Evolutionary conservation across 208 protist species (phyloP), one percentile per base, ranked within the genome.

Genomic region (Leishmania lainsoni): DNA sequence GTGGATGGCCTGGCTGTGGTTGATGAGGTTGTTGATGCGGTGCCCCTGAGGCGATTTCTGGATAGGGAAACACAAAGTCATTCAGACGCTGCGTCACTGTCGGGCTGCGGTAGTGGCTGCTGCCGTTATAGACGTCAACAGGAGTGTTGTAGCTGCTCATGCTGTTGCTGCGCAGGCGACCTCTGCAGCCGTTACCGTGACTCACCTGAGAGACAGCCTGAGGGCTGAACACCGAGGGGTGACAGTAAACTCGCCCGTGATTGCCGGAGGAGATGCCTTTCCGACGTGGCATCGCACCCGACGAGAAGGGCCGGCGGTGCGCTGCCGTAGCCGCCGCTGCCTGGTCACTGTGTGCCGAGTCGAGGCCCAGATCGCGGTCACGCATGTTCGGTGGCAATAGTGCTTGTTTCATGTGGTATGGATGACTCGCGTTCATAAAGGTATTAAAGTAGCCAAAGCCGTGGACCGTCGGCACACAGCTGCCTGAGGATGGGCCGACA

Each of bases 331-430:
- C 17, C 56, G n/a, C 49, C 49, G 51, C 71, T 48, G 20, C n/a
- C 42, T 32, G 48, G 48, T 74, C 48, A 22, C 45, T 39, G 59
- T 66, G 59, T 39, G 29, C 6, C 4, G 22, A 22, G 56, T 68
- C 56, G 32, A 12, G 39, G 35, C 4, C 54, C 56, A 66, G 2
- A 22, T 2, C 56, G 0, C 74, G 75, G 56, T 80, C 81, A 9
- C 69, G 54, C 81, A 84, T 84, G 29, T 73, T 63, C 0, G 81
- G 81, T 26, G 81, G 81, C 42, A 80, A 42, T 45, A 84, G 69
- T 2, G 54, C 56, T 54, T 84, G 81, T 65, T 77, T 58, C 66
- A 58, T 58, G 1, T 49, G 2, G 54, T 61, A 42, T 54, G 75
- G 75, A n/a, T 77, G 54, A 0, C 35, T 77, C 17, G 75, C 45